Percentiles rank a stretch among this genome's conserved stretches.
Conservation (phyloP, 1,284 basidiomycete species). For the Pseudozyma sp. region DNA sequence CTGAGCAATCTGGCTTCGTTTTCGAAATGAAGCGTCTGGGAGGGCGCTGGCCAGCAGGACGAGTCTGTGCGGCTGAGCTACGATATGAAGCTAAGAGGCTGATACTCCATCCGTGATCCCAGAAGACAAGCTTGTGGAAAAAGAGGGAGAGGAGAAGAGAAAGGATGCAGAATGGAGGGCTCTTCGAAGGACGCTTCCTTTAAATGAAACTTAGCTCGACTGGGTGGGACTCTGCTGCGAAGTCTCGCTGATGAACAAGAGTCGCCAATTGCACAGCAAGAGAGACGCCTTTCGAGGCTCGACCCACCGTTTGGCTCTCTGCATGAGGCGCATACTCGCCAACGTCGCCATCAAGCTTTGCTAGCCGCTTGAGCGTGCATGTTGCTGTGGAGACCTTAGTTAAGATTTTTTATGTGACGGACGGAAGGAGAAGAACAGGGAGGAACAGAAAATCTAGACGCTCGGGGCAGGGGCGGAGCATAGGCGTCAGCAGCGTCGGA, state of each 20-base stretch:
- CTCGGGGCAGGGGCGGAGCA: conserved; percentile 1
- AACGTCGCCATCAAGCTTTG: conserved; percentile 14
- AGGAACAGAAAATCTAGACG: conserved; percentile 11
- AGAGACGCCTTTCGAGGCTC: conserved; percentile 20
- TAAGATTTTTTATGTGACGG: conserved; percentile 9
- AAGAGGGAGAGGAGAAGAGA: background rate
- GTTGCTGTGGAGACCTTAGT: background rate
- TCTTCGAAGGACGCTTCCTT: conserved; percentile 19
- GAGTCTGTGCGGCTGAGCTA: conserved; percentile 12
- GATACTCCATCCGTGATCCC: conserved; percentile 25
- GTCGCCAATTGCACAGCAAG: conserved; percentile 2
- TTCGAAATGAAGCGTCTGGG: conserved; percentile 11
- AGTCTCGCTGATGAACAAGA: conserved; percentile 9
- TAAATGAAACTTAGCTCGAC: conserved; percentile 25
- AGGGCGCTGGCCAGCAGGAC: conserved; percentile 3
- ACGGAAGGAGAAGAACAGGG: background rate
- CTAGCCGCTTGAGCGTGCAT: background rate
- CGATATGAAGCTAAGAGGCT: conserved; percentile 13
- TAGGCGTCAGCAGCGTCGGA: no score
- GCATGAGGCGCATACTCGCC: background rate
- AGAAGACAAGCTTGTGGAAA: conserved; percentile 9
- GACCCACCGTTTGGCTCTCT: conserved; percentile 5
- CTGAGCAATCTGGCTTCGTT: conserved; percentile 12
- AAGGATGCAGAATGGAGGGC: conserved; percentile 9
- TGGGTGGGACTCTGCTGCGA: conserved; percentile 14